Evolutionary conservation across 2,329 filamentous ascomycete genomes (phyloP).

Genomic region (Cladophialophora bantiana): DNA sequence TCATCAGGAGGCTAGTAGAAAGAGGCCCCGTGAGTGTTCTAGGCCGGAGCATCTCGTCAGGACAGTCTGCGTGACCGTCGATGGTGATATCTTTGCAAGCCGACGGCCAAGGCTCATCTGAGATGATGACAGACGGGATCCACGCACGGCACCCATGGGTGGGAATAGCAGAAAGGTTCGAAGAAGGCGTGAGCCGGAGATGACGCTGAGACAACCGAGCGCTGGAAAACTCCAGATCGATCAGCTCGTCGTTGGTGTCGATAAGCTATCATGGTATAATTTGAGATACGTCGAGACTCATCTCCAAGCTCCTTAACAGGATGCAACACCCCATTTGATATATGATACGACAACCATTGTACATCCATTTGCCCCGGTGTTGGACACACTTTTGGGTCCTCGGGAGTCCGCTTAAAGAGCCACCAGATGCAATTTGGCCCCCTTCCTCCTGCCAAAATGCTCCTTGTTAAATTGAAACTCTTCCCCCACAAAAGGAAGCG

Average conservation of each 20-base stretch:
- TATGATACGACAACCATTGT: neutral
- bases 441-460: neutral
- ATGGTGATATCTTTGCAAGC: neutral
- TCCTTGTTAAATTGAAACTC: neutral
- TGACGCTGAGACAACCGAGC: constrained; percentile 34
- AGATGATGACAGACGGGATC: neutral
- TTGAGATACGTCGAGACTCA: neutral
- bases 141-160: constrained; percentile 20
- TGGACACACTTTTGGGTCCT: no score
- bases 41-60: neutral
- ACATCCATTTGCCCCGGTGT: neutral
- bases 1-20: constrained; percentile 5
- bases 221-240: constrained; percentile 5
- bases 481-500: neutral
- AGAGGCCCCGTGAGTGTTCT: constrained; percentile 5
- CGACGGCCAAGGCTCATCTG: neutral
- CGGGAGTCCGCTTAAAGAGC: neutral
- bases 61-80: neutral
- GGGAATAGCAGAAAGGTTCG: constrained; percentile 7
- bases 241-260: neutral
- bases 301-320: neutral
- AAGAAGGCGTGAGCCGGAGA: constrained; percentile 28
- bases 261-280: neutral
- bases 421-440: constrained; percentile 7
- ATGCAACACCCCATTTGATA: neutral